phyloP scores from a whole-genome alignment of 441 rosid genomes.

The Flueggea neowawraea region DNA sequence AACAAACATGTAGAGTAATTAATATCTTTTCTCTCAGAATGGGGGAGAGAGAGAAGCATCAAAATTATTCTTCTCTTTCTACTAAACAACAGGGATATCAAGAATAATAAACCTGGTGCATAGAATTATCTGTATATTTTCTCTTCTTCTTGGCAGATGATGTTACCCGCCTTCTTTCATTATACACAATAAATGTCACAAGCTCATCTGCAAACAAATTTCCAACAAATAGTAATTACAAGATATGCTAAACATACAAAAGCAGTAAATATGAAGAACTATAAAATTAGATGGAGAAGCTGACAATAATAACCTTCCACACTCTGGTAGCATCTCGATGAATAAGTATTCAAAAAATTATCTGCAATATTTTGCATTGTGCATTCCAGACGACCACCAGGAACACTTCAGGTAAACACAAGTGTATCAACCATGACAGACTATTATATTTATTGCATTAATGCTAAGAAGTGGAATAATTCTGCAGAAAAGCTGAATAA shows the following conservation, averaged over 20 bases:
- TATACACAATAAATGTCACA: conserved; percentile 81
- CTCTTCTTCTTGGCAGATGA: conserved; percentile 94
- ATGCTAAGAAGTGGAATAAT: too few species aligned
- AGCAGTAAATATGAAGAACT: neutral
- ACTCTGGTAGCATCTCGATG: conserved; percentile 61
- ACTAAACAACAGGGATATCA: conserved; percentile 4
- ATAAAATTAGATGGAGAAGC: conserved; percentile 3
- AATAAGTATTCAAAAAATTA: conserved; percentile 59
- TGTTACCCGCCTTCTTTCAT: conserved; percentile 83
- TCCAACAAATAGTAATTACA: conserved; percentile 2
- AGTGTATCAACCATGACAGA: neutral
- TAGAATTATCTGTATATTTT: conserved; percentile 48
- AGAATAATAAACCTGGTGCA: conserved; percentile 75
- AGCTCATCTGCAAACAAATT: conserved; percentile 46
- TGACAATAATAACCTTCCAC: conserved; percentile 54
- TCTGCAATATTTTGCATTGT: conserved; percentile 99
- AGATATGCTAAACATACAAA: neutral
- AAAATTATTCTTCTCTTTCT: neutral
- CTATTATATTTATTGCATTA: too few species aligned
- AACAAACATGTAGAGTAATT: neutral
- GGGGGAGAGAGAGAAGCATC: neutral
- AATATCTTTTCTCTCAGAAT: neutral
- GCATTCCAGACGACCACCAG: conserved; percentile 96
- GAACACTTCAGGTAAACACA: conserved; percentile 40
- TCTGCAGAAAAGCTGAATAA: too few species aligned